Percentiles rank a stretch among this genome's conserved stretches.
These are phyloP conservation scores for Eutrema yunnanense DNA, from an alignment of 345 rosid genomes.

Conservation along the genomic window DNA sequence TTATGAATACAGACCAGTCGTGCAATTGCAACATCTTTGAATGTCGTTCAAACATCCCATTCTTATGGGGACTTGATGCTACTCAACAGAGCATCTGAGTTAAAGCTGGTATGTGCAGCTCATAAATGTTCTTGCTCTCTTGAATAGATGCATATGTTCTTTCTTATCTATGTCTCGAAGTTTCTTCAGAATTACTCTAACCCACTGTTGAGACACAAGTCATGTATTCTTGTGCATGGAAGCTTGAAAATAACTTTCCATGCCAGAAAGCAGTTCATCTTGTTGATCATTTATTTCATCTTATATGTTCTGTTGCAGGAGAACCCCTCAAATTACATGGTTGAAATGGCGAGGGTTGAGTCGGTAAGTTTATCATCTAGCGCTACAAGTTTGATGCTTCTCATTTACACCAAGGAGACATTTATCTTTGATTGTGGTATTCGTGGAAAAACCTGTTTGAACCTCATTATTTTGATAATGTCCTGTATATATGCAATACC, in stretches of 20 bases:
- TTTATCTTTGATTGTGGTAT: conserved; percentile 2
- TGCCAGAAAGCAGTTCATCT: conserved; percentile 2
- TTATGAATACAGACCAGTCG: conserved; percentile 57
- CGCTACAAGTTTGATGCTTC: conserved; percentile 16
- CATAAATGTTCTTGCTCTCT: neutral
- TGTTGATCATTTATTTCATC: neutral
- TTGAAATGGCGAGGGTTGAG: conserved; percentile 89
- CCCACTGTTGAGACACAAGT: neutral
- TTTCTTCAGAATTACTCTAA: neutral
- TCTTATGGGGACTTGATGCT: conserved; percentile 90
- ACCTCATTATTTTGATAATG: neutral
- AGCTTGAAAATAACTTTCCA: conserved; percentile 3
- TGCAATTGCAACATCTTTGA: conserved; percentile 69
- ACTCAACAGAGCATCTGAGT: conserved; percentile 56
- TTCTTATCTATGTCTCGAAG: neutral
- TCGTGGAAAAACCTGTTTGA: neutral
- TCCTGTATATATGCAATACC: neutral
- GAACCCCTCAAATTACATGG: conserved; percentile 77
- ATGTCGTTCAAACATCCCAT: conserved; percentile 81
- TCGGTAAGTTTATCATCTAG: conserved; percentile 49
- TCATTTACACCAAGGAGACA: neutral
- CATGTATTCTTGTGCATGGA: conserved; percentile 9
- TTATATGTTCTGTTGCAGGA: conserved; percentile 43
- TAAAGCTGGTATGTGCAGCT: conserved; percentile 44
- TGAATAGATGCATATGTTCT: neutral